Conservation (phyloP, 306 rosid genomes). For the Castanea mollissima region DNA sequence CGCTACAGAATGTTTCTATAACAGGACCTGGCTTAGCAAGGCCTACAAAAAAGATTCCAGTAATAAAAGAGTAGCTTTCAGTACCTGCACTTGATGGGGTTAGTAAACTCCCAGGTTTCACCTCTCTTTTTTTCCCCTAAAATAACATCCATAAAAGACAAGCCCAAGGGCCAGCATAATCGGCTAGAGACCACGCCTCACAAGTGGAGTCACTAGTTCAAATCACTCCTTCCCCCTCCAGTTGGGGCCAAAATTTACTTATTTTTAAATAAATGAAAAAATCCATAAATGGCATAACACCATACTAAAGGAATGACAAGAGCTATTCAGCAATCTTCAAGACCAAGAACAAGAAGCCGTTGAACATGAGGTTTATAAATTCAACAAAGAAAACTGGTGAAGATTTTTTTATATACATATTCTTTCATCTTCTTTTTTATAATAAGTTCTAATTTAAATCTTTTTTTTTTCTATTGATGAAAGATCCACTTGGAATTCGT, state of each 20-base stretch:
- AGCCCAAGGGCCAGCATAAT: too few relatives aligned
- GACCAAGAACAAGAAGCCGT: neutral
- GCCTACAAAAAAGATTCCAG: conserved; percentile 42
- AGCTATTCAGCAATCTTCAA: neutral
- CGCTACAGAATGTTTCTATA: conserved; percentile 80
- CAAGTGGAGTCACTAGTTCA: too few relatives aligned
- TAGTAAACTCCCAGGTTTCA: neutral
- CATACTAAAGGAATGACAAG: neutral
- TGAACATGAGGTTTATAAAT: neutral
- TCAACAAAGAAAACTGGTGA: neutral
- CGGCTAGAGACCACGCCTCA: too few relatives aligned
- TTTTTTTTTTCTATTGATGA: neutral
- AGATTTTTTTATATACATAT: neutral
- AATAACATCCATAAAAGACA: neutral
- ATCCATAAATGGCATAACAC: neutral
- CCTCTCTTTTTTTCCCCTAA: neutral
- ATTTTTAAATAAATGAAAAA: too few relatives aligned
- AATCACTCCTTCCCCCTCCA: too few relatives aligned
- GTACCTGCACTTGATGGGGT: neutral
- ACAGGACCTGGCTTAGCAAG: conserved; percentile 94
- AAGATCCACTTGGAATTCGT: neutral
- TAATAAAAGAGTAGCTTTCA: neutral
- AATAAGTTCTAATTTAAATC: neutral
- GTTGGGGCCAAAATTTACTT: too few relatives aligned
- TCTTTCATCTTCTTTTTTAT: neutral